Conservation (phyloP, 495 filamentous ascomycete genomes). For the Penicillium malachiteum region DNA sequence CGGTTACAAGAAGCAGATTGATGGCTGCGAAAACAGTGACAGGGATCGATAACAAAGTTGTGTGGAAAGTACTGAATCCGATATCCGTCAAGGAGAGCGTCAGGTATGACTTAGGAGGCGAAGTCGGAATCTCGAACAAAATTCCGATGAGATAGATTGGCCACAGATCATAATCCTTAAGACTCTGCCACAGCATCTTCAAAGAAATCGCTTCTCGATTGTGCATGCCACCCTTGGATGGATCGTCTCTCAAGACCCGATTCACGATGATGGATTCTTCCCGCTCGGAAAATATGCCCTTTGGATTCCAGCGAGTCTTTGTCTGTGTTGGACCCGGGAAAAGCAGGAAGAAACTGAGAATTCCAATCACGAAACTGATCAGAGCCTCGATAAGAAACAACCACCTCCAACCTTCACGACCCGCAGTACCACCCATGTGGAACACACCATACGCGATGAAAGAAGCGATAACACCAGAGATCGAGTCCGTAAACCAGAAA, state of each 20-base stretch:
- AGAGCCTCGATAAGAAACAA: constrained; percentile 55
- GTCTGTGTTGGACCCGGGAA: constrained; percentile 55
- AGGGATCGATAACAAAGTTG: constrained; percentile 66
- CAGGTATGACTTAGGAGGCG: constrained; percentile 53
- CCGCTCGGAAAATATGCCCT: constrained; percentile 64
- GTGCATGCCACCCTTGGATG: constrained; percentile 48
- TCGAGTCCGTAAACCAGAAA: constrained; percentile 62
- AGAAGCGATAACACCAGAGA: constrained; percentile 45
- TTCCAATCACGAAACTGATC: constrained; percentile 50
- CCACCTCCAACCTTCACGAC: constrained; percentile 37
- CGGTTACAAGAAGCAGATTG: constrained; percentile 47
- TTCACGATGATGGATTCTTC: constrained; percentile 72
- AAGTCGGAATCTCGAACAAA: constrained; percentile 48
- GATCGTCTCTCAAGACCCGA: constrained; percentile 68
- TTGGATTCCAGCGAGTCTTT: constrained; percentile 58
- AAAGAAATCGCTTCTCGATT: constrained; percentile 52
- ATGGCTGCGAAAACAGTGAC: constrained; percentile 37
- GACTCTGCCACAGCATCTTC: constrained; percentile 40
- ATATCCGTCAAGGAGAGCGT: constrained; percentile 58
- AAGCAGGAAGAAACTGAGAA: constrained; percentile 53
- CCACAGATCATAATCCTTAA: constrained; percentile 46
- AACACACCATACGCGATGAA: constrained; percentile 49
- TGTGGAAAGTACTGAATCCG: constrained; percentile 64
- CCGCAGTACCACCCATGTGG: constrained; percentile 40
- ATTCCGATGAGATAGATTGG: constrained; percentile 54